Base-by-base conservation (phyloP, 2,329 filamentous ascomycete species). In the Mariannaea elegans region DNA sequence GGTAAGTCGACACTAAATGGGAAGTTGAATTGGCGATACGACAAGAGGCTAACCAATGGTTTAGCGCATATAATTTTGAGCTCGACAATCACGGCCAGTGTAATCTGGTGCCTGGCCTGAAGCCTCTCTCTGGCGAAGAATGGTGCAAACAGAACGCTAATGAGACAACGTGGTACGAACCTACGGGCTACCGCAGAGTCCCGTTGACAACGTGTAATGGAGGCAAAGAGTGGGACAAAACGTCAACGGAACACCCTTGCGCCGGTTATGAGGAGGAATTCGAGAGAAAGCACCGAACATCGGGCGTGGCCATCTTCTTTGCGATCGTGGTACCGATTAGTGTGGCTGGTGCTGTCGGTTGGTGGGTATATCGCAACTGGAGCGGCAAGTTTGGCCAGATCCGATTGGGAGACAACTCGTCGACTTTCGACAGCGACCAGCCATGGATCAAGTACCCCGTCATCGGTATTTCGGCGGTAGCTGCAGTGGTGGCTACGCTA, bases 21-120 rank as follows among this genome's bases (percentile, higher is more conserved):
- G 13, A 57, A 14, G 29, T 14, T 21, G 13, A 18, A 16, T 2
- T 2, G 2, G 24, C 2, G 23, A 13, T 31, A 5, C n/a, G n/a
- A 29, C 7, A 41, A 29, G 38, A 29, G 32, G 34, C 65, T 71
- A 61, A 71, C 34, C 32, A 36, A 19, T 41, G 27, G 24, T 23
- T n/a, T 65, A 95, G 92, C 78, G 94, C 96, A 74, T 99, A 93
- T 83, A 99, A 99, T 77, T 99, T 87, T 76, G 89, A 98, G 74
- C 87, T 91, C 45, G 87, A 91, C 75, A 84, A 80, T 24, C 91
- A 94, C 71, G 90, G 90, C 46, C 87, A 90, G 63, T 99, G 95
- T 78, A 77, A 76, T 5, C 86, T 96, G 12, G 93, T 98, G 2
- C 76, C 84, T 0, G 94, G 94, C 13, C 85, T 93, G 38, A 65